Conservation (phyloP, 345 rosid genomes). For the Citropsis articulata region DNA sequence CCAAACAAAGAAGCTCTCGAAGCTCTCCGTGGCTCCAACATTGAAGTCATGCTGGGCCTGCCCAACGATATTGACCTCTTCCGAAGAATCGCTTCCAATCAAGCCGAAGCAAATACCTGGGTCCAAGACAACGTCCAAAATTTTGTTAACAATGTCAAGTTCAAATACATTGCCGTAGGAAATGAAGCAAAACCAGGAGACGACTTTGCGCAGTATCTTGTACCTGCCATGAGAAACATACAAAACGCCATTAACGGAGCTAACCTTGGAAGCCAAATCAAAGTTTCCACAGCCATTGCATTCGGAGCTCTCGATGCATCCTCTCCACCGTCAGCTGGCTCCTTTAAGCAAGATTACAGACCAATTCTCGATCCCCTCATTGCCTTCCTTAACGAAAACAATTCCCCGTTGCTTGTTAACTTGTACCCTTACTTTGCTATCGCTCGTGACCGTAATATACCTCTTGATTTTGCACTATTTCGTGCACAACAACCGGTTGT, state of each 20-base stretch:
- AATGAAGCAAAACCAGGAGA: constrained; percentile 42
- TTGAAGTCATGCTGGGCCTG: constrained; percentile 50
- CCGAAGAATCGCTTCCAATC: constrained; percentile 32
- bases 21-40: constrained; percentile 49
- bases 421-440: constrained; percentile 45
- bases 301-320: constrained; percentile 15
- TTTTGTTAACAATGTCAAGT: constrained; percentile 33
- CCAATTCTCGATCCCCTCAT: constrained; percentile 34
- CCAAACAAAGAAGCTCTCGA: constrained; percentile 35
- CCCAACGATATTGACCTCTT: constrained; percentile 27
- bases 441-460: constrained; percentile 1
- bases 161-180: constrained; percentile 59
- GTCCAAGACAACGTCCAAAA: constrained; percentile 37
- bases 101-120: constrained; percentile 47
- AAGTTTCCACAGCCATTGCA: constrained; percentile 31
- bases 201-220: constrained; percentile 21
- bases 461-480: constrained; percentile 39
- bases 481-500: constrained; percentile 20
- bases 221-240: constrained; percentile 34
- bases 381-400: constrained; percentile 33
- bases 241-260: constrained; percentile 19
- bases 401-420: constrained; percentile 44
- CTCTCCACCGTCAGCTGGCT: constrained; percentile 37
- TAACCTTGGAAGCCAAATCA: constrained; percentile 28
- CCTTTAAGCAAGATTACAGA: constrained; percentile 21